Evolutionary conservation across 2,329 filamentous ascomycete species (phyloP).

Genomic region (Pyricularia grisea): DNA sequence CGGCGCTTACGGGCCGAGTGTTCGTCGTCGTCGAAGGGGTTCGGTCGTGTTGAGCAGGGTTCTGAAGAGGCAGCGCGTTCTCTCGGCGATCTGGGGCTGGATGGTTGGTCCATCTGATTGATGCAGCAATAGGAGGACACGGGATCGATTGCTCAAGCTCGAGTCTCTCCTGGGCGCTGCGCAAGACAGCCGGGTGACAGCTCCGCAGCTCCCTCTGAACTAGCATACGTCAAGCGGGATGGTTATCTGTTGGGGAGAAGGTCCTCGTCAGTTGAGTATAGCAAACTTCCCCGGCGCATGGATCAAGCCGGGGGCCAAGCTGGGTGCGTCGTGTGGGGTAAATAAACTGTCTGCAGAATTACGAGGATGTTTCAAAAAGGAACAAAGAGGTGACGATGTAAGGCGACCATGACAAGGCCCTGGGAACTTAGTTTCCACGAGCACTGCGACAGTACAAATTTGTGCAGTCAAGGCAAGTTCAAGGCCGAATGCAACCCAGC

Average conservation of each 20-base stretch:
- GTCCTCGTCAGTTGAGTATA: constrained; percentile 11
- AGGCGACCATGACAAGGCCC: background rate
- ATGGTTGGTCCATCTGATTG: constrained; percentile 45
- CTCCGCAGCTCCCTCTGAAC: constrained; percentile 32
- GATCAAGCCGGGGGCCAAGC: constrained; percentile 7
- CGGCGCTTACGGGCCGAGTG: constrained; percentile 50
- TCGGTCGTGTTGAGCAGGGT: constrained; percentile 51
- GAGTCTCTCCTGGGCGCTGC: constrained; percentile 40
- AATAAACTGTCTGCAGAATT: background rate
- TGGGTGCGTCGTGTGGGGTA: constrained; percentile 1
- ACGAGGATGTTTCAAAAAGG: background rate
- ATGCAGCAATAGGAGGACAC: constrained; percentile 20
- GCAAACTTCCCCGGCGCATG: constrained; percentile 6
- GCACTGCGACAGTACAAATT: background rate
- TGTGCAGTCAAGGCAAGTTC: background rate
- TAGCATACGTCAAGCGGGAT: constrained; percentile 41
- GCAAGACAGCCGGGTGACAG: constrained; percentile 43
- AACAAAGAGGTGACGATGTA: background rate
- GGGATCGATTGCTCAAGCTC: constrained; percentile 33
- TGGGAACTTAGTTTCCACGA: background rate
- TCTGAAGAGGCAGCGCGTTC: constrained; percentile 54
- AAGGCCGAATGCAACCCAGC: background rate
- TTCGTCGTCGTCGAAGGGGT: constrained; percentile 54
- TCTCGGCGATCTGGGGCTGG: constrained; percentile 39
- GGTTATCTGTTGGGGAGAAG: constrained; percentile 14